Evolutionary conservation across 768 basidiomycete genomes (phyloP), one percentile per base, ranked within the genome.

Genomic region (Mycena rosella): DNA sequence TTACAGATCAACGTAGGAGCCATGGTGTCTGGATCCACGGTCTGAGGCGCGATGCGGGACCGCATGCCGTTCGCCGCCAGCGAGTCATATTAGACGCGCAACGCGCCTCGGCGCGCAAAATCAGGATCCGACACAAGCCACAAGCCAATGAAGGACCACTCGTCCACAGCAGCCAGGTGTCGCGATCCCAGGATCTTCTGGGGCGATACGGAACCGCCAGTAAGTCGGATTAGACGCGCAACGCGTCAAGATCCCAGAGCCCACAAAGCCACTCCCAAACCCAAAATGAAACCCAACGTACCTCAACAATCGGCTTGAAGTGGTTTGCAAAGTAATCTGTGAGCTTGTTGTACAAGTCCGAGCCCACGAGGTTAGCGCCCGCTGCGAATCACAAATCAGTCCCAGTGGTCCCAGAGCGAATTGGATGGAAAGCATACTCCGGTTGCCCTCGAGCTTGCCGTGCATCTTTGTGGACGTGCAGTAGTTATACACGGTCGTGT

Each of bases 401-500:
- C 61, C 70, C 70, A 68, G 65, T 74, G 72, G 65, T 74, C 17
- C 73, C 32, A 72, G 29, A 6, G 14, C 14, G 20, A 49, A 6
- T 40, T 22, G 17, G 26, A 15, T 8, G 3, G 3, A 15, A 27
- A 40, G 85, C 89, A 79, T 74, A 93, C 92, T 89, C 75, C 91
- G 85, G 72, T 88, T 90, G 65, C 89, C 87, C 73, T 58, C 79
- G 83, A 77, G 83, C 80, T 48, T 80, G 74, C 66, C 85, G 83
- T 66, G 80, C 62, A 71, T 64, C 63, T 71, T 68, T 1, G 63
- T 71, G 15, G 92, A 92, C 29, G 95, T 98, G 78, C 98, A 99
- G 79, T 97, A 99, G 82, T 99, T 98, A 86, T 99, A 99, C 13
- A 95, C 93, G 57, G 96, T 94, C 34, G 96, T 97, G 80, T 98